These are phyloP conservation scores for Talaromyces sp. DNA, from an alignment of 2,329 filamentous ascomycete species.

Conservation along the genomic window DNA sequence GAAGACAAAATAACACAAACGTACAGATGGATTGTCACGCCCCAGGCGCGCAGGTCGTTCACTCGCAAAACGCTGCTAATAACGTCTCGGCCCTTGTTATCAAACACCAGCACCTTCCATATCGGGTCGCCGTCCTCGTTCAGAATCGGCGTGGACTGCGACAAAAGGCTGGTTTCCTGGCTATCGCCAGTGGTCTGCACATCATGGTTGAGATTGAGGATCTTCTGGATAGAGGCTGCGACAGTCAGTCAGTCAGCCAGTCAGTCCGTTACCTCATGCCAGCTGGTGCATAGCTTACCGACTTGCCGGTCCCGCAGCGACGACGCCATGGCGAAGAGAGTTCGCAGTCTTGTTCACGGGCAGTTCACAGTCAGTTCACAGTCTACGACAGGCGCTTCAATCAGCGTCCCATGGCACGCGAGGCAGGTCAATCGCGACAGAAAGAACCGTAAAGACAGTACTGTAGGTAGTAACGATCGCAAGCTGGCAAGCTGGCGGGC, in stretches of 20 bases:
- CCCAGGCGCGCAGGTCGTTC: conserved; percentile 85
- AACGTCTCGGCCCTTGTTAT: conserved; percentile 84
- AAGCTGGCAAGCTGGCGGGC: neutral
- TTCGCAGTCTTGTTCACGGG: no score
- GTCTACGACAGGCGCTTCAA: neutral
- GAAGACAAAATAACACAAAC: conserved; percentile 16
- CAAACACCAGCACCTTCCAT: conserved; percentile 97
- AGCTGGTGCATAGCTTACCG: conserved; percentile 44
- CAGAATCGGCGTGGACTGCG: conserved; percentile 71
- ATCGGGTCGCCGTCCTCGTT: conserved; percentile 86
- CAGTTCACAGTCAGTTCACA: neutral
- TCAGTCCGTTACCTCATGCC: neutral
- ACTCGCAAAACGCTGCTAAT: conserved; percentile 95
- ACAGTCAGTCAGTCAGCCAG: neutral
- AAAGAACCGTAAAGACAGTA: no score
- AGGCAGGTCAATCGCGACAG: no score
- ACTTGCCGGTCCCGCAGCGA: conserved; percentile 68
- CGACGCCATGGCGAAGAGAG: conserved; percentile 48
- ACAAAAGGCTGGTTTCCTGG: conserved; percentile 54
- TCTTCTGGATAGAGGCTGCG: conserved; percentile 83
- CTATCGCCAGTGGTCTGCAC: conserved; percentile 49
- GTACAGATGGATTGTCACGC: conserved; percentile 94
- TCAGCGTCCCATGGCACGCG: neutral
- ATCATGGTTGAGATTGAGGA: conserved; percentile 87
- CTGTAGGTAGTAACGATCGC: no score